These are phyloP conservation scores for Salpingoeca rosetta DNA, from an alignment of 78 protist species.

Conservation along the genomic window DNA sequence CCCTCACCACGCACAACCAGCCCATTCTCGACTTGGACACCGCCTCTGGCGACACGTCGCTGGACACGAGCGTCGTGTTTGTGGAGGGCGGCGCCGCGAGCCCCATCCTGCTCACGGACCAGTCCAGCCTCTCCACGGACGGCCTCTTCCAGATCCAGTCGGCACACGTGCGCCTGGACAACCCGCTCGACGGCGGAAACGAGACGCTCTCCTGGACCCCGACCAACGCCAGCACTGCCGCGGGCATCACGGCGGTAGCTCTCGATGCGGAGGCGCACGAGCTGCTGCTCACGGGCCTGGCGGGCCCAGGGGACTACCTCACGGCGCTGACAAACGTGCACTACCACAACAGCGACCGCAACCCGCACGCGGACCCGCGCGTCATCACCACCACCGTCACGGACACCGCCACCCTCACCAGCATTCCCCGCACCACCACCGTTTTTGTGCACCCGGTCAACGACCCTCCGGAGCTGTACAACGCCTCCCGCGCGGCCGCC, in stretches of 20 bases:
- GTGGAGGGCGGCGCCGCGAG: neutral
- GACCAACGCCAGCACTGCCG: too few relatives aligned
- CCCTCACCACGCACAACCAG: neutral
- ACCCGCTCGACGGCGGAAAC: neutral
- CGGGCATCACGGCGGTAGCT: neutral
- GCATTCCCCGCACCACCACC: neutral
- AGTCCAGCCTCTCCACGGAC: neutral
- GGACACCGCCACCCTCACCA: neutral
- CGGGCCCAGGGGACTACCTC: neutral
- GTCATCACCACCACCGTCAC: neutral
- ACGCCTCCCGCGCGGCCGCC: neutral
- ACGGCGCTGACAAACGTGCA: neutral
- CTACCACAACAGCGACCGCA: neutral
- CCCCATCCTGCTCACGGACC: neutral
- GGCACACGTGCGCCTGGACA: neutral
- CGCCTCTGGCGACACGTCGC: neutral
- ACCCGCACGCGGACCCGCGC: neutral
- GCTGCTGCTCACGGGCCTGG: neutral
- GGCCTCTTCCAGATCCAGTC: neutral
- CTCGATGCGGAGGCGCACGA: neutral
- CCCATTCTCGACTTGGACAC: neutral
- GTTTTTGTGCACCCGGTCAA: neutral
- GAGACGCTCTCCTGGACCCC: too few relatives aligned
- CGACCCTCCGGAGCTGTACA: neutral
- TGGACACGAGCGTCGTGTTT: neutral